phyloP scores from a whole-genome alignment of 2,329 filamentous ascomycete species.

The Epichloe sp. region DNA sequence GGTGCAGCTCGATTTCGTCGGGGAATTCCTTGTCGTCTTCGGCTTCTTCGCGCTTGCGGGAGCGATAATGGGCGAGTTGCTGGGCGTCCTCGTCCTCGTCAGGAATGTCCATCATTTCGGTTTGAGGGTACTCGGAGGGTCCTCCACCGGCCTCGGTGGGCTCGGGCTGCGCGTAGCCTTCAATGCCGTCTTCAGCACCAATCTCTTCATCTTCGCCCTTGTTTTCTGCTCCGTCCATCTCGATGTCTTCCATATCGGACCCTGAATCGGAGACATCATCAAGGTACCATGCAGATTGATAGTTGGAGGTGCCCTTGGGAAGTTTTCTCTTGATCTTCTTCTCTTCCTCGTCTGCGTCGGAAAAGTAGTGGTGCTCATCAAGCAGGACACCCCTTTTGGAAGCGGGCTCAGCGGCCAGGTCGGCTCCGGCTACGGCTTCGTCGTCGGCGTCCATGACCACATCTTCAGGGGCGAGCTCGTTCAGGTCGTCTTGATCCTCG shows the following conservation, averaged over 20 bases:
- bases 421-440: slow-evolving; percentile 20
- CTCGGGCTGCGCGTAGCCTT: slow-evolving; percentile 51
- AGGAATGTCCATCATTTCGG: slow-evolving; percentile 77
- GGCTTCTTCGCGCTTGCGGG: slow-evolving; percentile 64
- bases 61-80: slow-evolving; percentile 70
- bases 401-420: slow-evolving; percentile 21
- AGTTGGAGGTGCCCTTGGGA: slow-evolving; percentile 83
- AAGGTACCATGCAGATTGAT: slow-evolving; percentile 90
- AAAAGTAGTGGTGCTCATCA: slow-evolving; percentile 97
- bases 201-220: slow-evolving; percentile 44
- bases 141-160: slow-evolving; percentile 63
- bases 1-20: slow-evolving; percentile 90
- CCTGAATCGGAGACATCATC: slow-evolving; percentile 70
- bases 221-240: slow-evolving; percentile 37
- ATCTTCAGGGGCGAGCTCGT: slow-evolving; percentile 77
- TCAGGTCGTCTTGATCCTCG: slow-evolving; percentile 71
- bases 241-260: slow-evolving; percentile 64
- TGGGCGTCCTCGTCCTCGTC: slow-evolving; percentile 70
- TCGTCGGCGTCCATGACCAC: slow-evolving; percentile 57
- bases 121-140: slow-evolving; percentile 83
- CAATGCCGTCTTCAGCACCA: slow-evolving; percentile 71
- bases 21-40: slow-evolving; percentile 92
- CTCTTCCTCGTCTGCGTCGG: slow-evolving; percentile 57
- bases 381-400: slow-evolving; percentile 77
- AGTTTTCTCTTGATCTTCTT: slow-evolving; percentile 53